A percentile compares a stretch with the other conserved stretches of the same genome.
Evolutionary conservation across 1,284 basidiomycete genomes (phyloP).

Genomic region (Trichosporon sp.): DNA sequence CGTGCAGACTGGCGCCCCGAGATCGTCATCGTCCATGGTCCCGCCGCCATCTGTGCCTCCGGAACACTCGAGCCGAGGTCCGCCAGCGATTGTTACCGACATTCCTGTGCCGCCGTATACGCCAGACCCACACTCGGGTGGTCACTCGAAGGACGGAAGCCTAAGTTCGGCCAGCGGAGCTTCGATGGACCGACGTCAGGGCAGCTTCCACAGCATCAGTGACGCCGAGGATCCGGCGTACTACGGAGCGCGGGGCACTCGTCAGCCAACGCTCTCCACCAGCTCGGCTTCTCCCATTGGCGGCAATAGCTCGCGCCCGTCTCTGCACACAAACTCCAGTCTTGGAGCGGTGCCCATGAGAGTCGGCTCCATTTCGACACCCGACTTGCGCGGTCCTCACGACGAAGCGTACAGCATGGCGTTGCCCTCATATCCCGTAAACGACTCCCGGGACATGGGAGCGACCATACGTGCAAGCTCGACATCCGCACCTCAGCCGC

Average conservation of each 20-base stretch:
- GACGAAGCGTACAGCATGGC: constrained; percentile 5
- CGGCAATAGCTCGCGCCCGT: not conserved
- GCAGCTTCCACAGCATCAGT: constrained; percentile 9
- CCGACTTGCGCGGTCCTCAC: not conserved
- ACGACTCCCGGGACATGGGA: not conserved
- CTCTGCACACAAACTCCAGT: not conserved
- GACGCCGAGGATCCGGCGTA: constrained; percentile 1
- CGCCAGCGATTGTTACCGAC: constrained; percentile 27
- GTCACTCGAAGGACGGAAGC: constrained; percentile 42
- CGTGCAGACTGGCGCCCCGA: constrained; percentile 35
- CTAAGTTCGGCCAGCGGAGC: constrained; percentile 35
- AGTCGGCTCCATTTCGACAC: constrained; percentile 4
- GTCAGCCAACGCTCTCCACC: not conserved
- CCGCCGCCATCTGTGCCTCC: constrained; percentile 35
- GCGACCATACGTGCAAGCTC: not conserved
- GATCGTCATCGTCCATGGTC: constrained; percentile 31
- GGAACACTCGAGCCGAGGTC: constrained; percentile 4
- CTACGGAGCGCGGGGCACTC: not conserved
- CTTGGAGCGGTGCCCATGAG: not conserved
- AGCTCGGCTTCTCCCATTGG: not conserved
- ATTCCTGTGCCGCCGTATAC: constrained; percentile 10
- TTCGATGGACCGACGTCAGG: constrained; percentile 18
- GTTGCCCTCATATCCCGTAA: not conserved
- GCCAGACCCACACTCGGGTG: constrained; percentile 14
- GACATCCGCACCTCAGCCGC: not conserved